Evolutionary conservation across 2,329 filamentous ascomycete species (phyloP).

Genomic region (Colletotrichum agaves): DNA sequence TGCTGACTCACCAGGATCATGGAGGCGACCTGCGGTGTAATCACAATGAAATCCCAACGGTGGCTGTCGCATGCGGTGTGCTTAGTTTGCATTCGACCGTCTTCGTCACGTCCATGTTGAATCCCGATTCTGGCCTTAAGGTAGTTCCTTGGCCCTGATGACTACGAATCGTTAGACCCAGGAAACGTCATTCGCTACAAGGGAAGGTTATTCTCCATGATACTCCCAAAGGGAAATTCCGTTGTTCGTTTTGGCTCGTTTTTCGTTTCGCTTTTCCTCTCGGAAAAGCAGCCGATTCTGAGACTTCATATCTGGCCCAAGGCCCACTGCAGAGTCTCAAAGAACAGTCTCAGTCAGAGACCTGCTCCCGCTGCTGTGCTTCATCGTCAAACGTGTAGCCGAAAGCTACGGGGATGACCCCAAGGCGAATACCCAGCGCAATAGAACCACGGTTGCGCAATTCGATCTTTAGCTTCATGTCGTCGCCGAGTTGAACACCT

Average conservation of each 20-base stretch:
- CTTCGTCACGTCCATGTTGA: slow-evolving; percentile 2
- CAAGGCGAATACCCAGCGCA: neutral
- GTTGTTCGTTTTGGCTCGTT: neutral
- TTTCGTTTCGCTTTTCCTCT: neutral
- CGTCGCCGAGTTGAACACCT: slow-evolving; percentile 18
- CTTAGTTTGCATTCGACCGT: neutral
- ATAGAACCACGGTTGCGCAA: slow-evolving; percentile 1
- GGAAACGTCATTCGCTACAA: slow-evolving; percentile 2
- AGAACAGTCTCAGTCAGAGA: neutral
- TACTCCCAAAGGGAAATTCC: neutral
- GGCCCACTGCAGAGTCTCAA: neutral
- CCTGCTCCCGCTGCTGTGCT: slow-evolving; percentile 3
- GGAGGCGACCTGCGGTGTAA: neutral
- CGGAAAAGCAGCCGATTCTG: neutral
- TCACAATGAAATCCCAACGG: slow-evolving; percentile 13
- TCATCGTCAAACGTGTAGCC: slow-evolving; percentile 12
- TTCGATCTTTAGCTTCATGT: slow-evolving; percentile 6
- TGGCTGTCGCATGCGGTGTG: slow-evolving; percentile 23
- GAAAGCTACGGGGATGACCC: neutral
- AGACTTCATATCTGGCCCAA: neutral
- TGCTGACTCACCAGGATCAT: slow-evolving; percentile 18
- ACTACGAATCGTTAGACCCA: neutral
- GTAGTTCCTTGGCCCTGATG: neutral
- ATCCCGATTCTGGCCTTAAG: neutral
- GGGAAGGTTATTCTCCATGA: neutral